Evolutionary conservation across 768 basidiomycete genomes (phyloP), one percentile per base, ranked within the genome.

Genomic region (Sistotremastrum niveocremeum): DNA sequence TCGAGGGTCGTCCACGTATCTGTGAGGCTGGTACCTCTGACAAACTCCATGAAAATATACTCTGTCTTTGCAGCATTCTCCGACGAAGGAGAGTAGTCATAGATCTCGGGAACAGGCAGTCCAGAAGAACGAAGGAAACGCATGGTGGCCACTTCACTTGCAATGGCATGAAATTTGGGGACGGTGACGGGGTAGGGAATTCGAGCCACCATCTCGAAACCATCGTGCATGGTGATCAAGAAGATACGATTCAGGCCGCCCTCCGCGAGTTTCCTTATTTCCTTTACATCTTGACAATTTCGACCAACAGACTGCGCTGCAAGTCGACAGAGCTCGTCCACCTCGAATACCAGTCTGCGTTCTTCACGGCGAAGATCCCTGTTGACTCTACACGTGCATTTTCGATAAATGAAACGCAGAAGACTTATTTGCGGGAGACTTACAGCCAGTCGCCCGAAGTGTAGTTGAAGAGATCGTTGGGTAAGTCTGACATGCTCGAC

Each of bases 361-460:
- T 76, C 71, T 60, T 49, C 54, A 51, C 53, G 70, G 55, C 69
- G 72, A 65, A 72, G 69, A 43, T 36, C 49, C 29, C 59, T 52
- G 39, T 62, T 62, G 44, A n/a, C n/a, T n/a, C n/a, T n/a, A n/a
- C n/a, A n/a, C n/a, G n/a, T n/a, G n/a, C n/a, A n/a, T n/a, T n/a
- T n/a, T n/a, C n/a, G n/a, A n/a, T n/a, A n/a, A n/a, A n/a, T n/a
- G n/a, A n/a, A n/a, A 57, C 47, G 38, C 30, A 41, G 52, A 40
- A 53, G 53, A 54, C 58, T 43, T 4, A 58, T 7, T 57, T 57
- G 58, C 54, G 57, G 50, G 49, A 59, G 57, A 62, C 63, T 68
- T 64, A 66, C 68, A 70, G 34, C 63, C 63, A 71, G 4, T 61
- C 57, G 43, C 69, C 69, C 37, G 68, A 62, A 4, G 69, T 61